Conservation (phyloP, 495 filamentous ascomycete genomes). For the Hyaloscypha hepaticicola region DNA sequence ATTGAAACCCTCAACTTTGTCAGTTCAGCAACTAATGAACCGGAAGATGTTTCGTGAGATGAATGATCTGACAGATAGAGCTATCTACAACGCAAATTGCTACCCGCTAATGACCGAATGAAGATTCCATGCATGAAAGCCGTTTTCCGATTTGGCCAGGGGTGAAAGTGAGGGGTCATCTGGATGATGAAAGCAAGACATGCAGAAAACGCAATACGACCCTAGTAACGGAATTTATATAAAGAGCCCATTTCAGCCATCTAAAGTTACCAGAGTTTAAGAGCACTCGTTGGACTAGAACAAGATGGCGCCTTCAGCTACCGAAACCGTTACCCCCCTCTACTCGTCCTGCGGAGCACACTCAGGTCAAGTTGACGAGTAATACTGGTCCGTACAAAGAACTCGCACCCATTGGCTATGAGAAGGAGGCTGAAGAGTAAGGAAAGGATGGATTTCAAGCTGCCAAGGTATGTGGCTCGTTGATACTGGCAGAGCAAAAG, state of each 20-base stretch:
- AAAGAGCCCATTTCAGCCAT: not conserved
- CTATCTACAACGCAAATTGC: not conserved
- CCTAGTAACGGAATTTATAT: not conserved
- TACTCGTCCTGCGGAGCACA: slow-evolving; percentile 22
- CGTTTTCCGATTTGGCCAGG: slow-evolving; percentile 5
- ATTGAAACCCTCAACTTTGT: not conserved
- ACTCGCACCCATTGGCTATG: slow-evolving; percentile 51
- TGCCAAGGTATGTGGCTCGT: slow-evolving; percentile 29
- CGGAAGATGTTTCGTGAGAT: not conserved
- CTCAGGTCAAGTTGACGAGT: slow-evolving; percentile 40
- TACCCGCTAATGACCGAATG: slow-evolving; percentile 6
- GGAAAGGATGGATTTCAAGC: slow-evolving; percentile 45
- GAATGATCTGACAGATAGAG: not conserved
- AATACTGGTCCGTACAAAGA: slow-evolving; percentile 60
- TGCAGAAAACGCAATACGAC: slow-evolving; percentile 15
- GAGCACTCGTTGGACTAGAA: not conserved
- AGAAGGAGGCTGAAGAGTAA: slow-evolving; percentile 47
- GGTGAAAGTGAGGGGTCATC: slow-evolving; percentile 19
- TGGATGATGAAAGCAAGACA: not conserved
- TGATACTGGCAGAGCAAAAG: not conserved
- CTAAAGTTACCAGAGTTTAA: not conserved
- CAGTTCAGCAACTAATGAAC: not conserved
- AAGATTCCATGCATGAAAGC: not conserved
- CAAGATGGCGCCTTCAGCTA: slow-evolving; percentile 57
- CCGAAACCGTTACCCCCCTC: slow-evolving; percentile 41